Base-by-base conservation (phyloP, 176 grass and related monocot genomes). In the Avena insularis region DNA sequence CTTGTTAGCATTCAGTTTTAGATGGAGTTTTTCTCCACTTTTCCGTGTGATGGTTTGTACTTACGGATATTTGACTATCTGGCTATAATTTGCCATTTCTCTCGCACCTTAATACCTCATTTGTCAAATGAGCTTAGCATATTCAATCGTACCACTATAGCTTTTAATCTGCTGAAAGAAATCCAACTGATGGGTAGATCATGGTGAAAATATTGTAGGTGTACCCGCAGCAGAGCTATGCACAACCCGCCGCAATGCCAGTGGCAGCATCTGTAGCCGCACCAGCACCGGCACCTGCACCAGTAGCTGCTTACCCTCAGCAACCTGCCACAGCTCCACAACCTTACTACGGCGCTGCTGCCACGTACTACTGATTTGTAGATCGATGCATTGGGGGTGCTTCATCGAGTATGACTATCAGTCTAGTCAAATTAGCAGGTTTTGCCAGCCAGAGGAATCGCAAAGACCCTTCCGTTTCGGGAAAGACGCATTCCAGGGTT, bases 241-340 rank as follows among this genome's bases (percentile, higher is more conserved):
- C 92, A 78, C 94, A 96, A 43, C 95, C 95, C 8, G 65, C 86
- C 13, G 78, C 79, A 5, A 79, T 90, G 71, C 25, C 87, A 0
- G 77, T 60, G 31, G 74, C 90, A 62, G 90, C 79, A 54, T 36
- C 88, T 13, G 64, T 25, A 15, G 43, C 84, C 0, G 65, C 74
- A 35, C 11, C 73, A 2, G 78, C 65, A 47, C 20, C 72, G 3
- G 78, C 61, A 3, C 16, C 84, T 36, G 81, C 73, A 36, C 60
- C 86, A 1, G 43, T 79, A 1, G 84, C 92, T 55, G 63, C 69
- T 9, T 91, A 86, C 54, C 82, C 95, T 78, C 87, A 81, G 53
- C 95, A 91, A 58, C 89, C 95, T 74, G 86, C 82, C 7, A 80
- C 91, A 29, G 89, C 91, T 73, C 82, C 90, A 85, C 95, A 95